These are phyloP conservation scores for Bolboschoenus planiculmis DNA, from an alignment of 176 grass and related monocot species.

Conservation along the genomic window DNA sequence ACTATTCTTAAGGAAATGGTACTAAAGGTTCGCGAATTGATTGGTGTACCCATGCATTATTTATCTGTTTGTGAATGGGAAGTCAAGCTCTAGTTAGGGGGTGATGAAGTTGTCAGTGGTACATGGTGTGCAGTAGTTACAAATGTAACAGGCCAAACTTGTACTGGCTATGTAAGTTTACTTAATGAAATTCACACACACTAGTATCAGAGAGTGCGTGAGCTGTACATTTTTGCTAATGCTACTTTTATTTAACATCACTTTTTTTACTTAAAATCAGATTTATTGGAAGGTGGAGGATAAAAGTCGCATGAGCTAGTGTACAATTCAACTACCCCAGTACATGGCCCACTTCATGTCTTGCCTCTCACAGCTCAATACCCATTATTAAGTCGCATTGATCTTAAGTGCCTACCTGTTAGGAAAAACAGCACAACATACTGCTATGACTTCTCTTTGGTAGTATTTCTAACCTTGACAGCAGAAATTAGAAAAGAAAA, in stretches of 20 bases:
- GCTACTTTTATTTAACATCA: neutral
- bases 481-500: neutral
- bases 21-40: slow-evolving; percentile 82
- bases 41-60: slow-evolving; percentile 89
- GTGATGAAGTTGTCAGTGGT: slow-evolving; percentile 62
- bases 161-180: slow-evolving; percentile 85
- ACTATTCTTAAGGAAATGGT: slow-evolving; percentile 79
- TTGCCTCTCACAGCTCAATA: slow-evolving; percentile 60
- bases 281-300: slow-evolving; percentile 90
- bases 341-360: slow-evolving; percentile 63
- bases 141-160: slow-evolving; percentile 94
- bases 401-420: slow-evolving; percentile 62
- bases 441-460: slow-evolving; percentile 96
- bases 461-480: slow-evolving; percentile 23
- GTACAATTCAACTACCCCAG: slow-evolving; percentile 56
- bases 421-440: slow-evolving; percentile 95
- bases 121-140: slow-evolving; percentile 92
- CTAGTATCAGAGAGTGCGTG: neutral
- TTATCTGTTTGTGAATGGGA: slow-evolving; percentile 97
- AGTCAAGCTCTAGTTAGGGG: slow-evolving; percentile 83
- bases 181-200: slow-evolving; percentile 9
- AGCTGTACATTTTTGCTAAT: neutral
- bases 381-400: slow-evolving; percentile 64
- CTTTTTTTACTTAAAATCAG: slow-evolving; percentile 26
- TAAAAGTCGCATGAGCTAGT: slow-evolving; percentile 49